Percentiles rank a stretch among this genome's conserved stretches.
Conservation (phyloP, 2,329 filamentous ascomycete genomes). For the Apiospora arundinis region DNA sequence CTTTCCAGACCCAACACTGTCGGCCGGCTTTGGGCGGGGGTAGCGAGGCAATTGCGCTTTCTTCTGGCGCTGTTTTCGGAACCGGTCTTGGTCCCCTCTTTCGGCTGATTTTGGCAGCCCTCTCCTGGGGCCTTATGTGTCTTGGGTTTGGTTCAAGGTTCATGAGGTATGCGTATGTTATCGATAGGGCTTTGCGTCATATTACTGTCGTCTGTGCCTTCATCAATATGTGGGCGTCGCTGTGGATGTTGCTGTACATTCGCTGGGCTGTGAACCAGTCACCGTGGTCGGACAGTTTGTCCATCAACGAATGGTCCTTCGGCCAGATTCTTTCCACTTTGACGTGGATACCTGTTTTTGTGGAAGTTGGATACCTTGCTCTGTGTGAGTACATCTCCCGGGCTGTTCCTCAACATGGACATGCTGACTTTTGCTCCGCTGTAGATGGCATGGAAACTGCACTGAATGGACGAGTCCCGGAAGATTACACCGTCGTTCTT, state of each 20-base stretch:
- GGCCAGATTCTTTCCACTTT: background rate
- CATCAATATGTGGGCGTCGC: background rate
- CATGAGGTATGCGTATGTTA: background rate
- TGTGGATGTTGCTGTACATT: slow-evolving; percentile 3
- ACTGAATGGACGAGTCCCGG: background rate
- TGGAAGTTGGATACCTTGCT: background rate
- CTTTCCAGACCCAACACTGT: background rate
- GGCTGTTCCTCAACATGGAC: background rate
- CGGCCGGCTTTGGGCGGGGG: background rate
- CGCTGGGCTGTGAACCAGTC: background rate
- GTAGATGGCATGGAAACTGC: background rate
- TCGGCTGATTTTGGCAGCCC: background rate
- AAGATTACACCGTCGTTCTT: background rate
- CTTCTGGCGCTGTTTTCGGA: background rate
- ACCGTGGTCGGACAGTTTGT: background rate
- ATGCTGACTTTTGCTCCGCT: background rate
- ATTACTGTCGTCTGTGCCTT: background rate
- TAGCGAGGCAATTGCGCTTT: background rate
- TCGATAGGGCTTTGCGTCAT: background rate
- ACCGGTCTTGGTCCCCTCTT: background rate
- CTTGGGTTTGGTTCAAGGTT: background rate
- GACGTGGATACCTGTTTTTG: background rate
- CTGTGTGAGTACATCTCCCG: background rate
- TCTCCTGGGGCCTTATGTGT: background rate
- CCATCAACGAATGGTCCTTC: background rate